Conservation (phyloP, 306 rosid genomes). For the Pueraria montana region DNA sequence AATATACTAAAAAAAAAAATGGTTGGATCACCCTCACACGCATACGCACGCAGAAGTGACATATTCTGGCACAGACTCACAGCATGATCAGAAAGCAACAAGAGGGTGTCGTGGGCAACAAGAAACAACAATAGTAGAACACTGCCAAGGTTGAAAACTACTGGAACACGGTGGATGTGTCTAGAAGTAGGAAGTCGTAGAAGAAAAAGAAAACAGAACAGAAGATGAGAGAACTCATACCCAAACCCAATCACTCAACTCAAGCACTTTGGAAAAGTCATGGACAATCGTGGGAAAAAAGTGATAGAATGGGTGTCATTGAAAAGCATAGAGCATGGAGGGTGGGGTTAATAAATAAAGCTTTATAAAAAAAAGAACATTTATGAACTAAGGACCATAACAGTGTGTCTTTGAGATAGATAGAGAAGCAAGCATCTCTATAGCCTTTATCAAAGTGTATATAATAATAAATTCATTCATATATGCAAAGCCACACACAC, state of each 20-base stretch:
- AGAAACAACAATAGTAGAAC: slow-evolving; percentile 49
- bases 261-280: slow-evolving; percentile 32
- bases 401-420: slow-evolving; percentile 36
- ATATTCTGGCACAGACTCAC: slow-evolving; percentile 31
- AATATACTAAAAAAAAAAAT: not conserved
- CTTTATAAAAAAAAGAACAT: slow-evolving; percentile 30
- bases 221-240: slow-evolving; percentile 25
- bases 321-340: slow-evolving; percentile 48
- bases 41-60: slow-evolving; percentile 30
- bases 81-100: not conserved
- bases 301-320: not conserved
- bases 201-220: slow-evolving; percentile 40
- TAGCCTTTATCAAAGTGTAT: slow-evolving; percentile 43
- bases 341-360: slow-evolving; percentile 45
- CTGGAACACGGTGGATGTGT: slow-evolving; percentile 36
- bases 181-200: slow-evolving; percentile 46
- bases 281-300: slow-evolving; percentile 25
- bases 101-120: slow-evolving; percentile 40
- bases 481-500: slow-evolving; percentile 7
- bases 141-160: slow-evolving; percentile 46
- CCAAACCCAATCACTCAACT: slow-evolving; percentile 7
- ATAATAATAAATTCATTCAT: slow-evolving; percentile 26
- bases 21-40: slow-evolving; percentile 38
- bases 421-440: slow-evolving; percentile 38
- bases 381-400: slow-evolving; percentile 46